These are phyloP conservation scores for Aureobasidium sp. DNA, from an alignment of 2,329 filamentous ascomycete genomes.

Conservation along the genomic window DNA sequence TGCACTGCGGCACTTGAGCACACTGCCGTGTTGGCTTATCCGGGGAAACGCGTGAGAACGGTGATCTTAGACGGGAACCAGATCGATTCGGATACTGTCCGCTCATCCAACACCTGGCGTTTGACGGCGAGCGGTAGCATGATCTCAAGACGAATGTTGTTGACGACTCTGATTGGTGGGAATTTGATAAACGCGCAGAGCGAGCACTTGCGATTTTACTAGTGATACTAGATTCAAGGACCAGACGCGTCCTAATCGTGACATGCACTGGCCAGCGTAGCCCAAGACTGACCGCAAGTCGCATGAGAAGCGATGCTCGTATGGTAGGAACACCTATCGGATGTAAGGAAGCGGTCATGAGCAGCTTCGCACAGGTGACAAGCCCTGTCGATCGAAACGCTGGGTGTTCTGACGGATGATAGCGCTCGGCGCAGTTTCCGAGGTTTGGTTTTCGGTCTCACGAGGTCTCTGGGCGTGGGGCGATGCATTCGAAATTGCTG, in stretches of 20 bases:
- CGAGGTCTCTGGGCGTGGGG: neutral
- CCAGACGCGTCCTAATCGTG: neutral
- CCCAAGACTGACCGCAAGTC: neutral
- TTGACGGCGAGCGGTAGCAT: neutral
- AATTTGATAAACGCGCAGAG: neutral
- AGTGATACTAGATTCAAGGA: neutral
- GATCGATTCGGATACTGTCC: neutral
- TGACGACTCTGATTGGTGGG: neutral
- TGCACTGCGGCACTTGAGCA: neutral
- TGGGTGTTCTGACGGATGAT: neutral
- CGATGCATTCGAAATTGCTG: neutral
- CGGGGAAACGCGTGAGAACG: neutral
- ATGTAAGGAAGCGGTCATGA: neutral
- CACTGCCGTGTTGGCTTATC: constrained; percentile 7
- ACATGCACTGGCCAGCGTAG: neutral
- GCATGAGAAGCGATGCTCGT: neutral
- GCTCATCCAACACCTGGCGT: neutral
- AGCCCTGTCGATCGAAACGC: neutral
- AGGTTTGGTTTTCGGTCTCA: neutral
- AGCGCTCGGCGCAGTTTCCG: no score
- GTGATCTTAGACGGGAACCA: neutral
- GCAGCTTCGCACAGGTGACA: neutral
- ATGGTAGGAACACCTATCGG: neutral
- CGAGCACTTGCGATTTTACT: neutral
- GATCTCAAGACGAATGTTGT: neutral